A percentile compares a stretch with the other conserved stretches of the same genome.
These are phyloP conservation scores for Fragaria nilgerrensis DNA, from an alignment of 306 rosid species.

Conservation along the genomic window DNA sequence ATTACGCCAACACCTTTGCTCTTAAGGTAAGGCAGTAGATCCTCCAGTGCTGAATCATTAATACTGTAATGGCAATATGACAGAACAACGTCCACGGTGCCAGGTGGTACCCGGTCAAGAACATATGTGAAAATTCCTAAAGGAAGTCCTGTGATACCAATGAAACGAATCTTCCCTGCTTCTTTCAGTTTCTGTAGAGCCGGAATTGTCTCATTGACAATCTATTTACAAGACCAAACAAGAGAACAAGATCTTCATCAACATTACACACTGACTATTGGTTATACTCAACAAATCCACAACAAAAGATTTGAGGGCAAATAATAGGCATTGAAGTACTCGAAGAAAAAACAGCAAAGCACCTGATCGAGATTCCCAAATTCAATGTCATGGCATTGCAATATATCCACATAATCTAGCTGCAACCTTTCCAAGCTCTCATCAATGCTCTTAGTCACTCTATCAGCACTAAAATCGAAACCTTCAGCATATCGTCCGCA, in stretches of 20 bases:
- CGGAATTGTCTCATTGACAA: conserved; percentile 84
- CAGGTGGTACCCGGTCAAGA: conserved; percentile 79
- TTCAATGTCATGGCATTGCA: conserved; percentile 95
- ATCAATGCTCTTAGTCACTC: conserved; percentile 76
- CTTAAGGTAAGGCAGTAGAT: conserved; percentile 73
- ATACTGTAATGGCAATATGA: conserved; percentile 81
- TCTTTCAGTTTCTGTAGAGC: conserved; percentile 76
- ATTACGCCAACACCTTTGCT: conserved; percentile 83
- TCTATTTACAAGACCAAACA: conserved; percentile 40
- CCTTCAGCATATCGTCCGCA: conserved; percentile 85
- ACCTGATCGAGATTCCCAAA: conserved; percentile 87
- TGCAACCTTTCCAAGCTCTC: conserved; percentile 92
- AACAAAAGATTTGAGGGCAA: background rate
- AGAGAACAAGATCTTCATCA: conserved; percentile 1
- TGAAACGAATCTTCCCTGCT: conserved; percentile 75
- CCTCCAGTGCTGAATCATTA: conserved; percentile 78
- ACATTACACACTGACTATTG: background rate
- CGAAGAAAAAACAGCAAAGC: background rate
- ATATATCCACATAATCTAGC: conserved; percentile 82
- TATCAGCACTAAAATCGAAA: conserved; percentile 82
- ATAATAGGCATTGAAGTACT: background rate
- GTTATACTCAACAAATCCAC: background rate
- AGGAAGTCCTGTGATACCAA: conserved; percentile 93
- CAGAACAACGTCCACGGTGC: conserved; percentile 71
- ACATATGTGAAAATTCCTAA: conserved; percentile 67